Conservation (phyloP, 2,329 filamentous ascomycete genomes). For the Cryphonectria parasitica region DNA sequence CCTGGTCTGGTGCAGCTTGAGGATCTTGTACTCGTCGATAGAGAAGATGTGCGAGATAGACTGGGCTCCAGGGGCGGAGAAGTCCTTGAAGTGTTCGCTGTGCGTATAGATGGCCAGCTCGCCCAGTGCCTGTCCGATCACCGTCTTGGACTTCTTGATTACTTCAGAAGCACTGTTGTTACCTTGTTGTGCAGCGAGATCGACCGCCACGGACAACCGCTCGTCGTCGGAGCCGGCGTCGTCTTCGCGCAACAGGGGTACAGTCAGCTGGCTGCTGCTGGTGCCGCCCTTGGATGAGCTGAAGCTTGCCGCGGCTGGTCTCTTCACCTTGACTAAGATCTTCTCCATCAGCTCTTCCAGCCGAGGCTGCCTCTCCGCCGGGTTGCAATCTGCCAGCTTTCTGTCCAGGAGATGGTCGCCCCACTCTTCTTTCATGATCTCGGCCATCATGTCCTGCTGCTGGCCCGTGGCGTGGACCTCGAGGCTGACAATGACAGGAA, state of each 20-base stretch:
- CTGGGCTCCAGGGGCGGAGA: conserved; percentile 66
- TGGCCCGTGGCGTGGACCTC: conserved; percentile 84
- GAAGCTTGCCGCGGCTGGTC: conserved; percentile 42
- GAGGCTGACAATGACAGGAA: conserved; percentile 89
- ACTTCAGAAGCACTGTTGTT: conserved; percentile 45
- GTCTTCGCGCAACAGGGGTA: conserved; percentile 45
- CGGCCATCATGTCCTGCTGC: conserved; percentile 90
- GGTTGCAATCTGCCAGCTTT: conserved; percentile 53
- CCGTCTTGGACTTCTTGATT: conserved; percentile 57
- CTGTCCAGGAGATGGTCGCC: conserved; percentile 70
- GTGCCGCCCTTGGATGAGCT: conserved; percentile 32
- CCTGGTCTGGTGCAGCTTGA: conserved; percentile 59
- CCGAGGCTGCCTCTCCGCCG: conserved; percentile 63
- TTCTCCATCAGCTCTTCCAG: conserved; percentile 75
- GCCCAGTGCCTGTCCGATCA: conserved; percentile 72
- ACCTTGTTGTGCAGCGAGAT: conserved; percentile 15
- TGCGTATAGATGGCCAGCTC: conserved; percentile 83
- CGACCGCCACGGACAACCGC: conserved; percentile 28
- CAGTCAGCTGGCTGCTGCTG: conserved; percentile 36
- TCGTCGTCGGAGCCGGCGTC: conserved; percentile 52
- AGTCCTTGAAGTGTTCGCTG: conserved; percentile 77
- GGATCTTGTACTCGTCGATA: conserved; percentile 80
- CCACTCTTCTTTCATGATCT: conserved; percentile 93
- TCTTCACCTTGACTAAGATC: conserved; percentile 84
- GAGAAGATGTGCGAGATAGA: conserved; percentile 78